Base-by-base conservation (phyloP, 768 basidiomycete species). In the Termitomyces sp. region DNA sequence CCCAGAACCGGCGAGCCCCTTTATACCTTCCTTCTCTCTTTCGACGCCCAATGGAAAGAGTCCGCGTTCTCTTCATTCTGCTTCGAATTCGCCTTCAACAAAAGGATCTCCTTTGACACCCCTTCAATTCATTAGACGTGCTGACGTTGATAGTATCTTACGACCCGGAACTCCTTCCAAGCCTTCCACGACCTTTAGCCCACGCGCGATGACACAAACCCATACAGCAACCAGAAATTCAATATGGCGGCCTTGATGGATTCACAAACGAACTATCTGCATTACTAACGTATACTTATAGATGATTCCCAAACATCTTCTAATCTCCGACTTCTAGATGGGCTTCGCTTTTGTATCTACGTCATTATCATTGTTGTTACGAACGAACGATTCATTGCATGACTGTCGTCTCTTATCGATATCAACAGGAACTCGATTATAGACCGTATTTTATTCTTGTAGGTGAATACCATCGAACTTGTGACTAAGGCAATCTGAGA, bases 121-220 rank as follows among this genome's bases (percentile, higher is more conserved):
- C 1, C 71, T 96, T 43, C 91, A 95, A 66, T 94, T 93, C 70
- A 82, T 96, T 59, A 79, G 92, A 53, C 83, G 86, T 45, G 93
- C 89, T 36, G 88, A 89, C 38, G 74, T 72, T 25, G 86, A 87
- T 16, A 72, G 75, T 46, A 69, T 76, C 3, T 64, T 80, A 49
- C 80, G 85, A 51, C 80, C 87, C 16, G 74, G 74, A 29, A 88
- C 86, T 18, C 88, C 89, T n/a, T 82, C 85, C 35, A 88, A 84
- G 69, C 65, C 79, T 20, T 70, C 80, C 27, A 53, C 50, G 22
- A 35, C 54, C 23, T 66, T 68, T 33, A 79, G 76, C 16, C 60
- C 69, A 52, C 78, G 73, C 36, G 36, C 56, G 55, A 70, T 71
- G 36, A 65, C 73, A 51, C 71, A 72, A 38, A 69, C 76, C 54